Base-by-base conservation (phyloP, 2,329 filamentous ascomycete species). In the Ophiostoma sp. region DNA sequence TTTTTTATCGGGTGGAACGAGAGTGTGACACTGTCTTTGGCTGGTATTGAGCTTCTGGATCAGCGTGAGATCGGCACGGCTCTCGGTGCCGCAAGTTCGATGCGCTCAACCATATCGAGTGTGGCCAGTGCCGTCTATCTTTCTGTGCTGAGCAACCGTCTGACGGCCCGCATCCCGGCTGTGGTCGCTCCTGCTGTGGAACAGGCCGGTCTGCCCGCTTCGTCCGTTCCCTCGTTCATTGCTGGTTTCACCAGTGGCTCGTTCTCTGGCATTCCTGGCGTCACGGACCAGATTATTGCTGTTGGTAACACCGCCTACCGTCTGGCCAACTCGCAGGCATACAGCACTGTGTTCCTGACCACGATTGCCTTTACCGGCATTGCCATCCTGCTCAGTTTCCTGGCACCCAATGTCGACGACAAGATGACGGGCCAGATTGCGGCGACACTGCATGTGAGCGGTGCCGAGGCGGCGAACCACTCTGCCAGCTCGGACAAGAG, bases 1-100 rank as follows among this genome's bases (percentile, higher is more conserved):
- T 80, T 81, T 75, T 79, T 80, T 59, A 78, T 82, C 72, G 81
- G 82, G 33, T 82, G 80, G 79, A 77, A 78, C 52, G 81, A 82
- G 75, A 22, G 28, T 17, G 31, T 63, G 6, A 78, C 78, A 19
- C 75, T 80, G n/a, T 78, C 79, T 42, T 80, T 83, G 74, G 79
- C 79, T 12, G 79, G 81, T 48, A 78, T 80, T n/a, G 82, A 79
- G 1, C 77, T 82, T 7, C 77, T 78, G 57, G 79, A 82, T 50
- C 80, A 83, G 77, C 75, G 72, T 25, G 79, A 81, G 66, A 77
- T 83, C n/a, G 81, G 81, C 9, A 80, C 78, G 19, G 79, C 80
- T 1, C 77, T 78, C 25, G 81, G 81, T 22, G 74, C 81, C 17
- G 80, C 80, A 5, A 81, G 81, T 8, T 81, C 79, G 15, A 81